Percentiles rank a stretch among this genome's conserved stretches.
These are phyloP conservation scores for Quercus ilex DNA, from an alignment of 306 rosid genomes.

Conservation along the genomic window DNA sequence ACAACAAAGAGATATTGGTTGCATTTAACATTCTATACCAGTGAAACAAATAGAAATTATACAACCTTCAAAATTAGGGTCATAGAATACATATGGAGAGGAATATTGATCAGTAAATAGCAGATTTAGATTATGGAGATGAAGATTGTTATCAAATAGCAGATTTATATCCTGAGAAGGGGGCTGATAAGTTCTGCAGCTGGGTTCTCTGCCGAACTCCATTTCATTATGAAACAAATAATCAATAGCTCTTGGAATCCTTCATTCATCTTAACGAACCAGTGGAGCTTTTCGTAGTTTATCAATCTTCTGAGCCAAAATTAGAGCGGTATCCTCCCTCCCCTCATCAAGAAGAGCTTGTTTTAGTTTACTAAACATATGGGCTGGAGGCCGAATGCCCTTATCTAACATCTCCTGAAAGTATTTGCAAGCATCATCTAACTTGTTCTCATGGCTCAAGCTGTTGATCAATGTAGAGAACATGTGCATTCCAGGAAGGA, in stretches of 20 bases:
- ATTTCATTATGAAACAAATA: background rate
- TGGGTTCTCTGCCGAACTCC: background rate
- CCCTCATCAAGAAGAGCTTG: slow-evolving; percentile 54
- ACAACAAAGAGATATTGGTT: no score
- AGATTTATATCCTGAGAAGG: background rate
- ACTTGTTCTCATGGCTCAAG: slow-evolving; percentile 56
- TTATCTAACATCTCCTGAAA: slow-evolving; percentile 73
- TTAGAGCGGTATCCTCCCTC: slow-evolving; percentile 35
- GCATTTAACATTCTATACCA: background rate
- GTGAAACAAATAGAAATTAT: background rate
- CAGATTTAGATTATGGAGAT: background rate
- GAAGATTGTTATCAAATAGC: background rate
- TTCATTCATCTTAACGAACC: slow-evolving; percentile 19
- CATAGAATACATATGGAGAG: background rate
- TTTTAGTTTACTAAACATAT: slow-evolving; percentile 58
- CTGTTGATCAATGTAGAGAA: slow-evolving; percentile 60
- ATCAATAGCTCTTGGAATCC: background rate
- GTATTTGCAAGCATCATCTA: slow-evolving; percentile 72
- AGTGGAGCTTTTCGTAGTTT: slow-evolving; percentile 58
- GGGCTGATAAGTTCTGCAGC: background rate
- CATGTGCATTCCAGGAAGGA: slow-evolving; percentile 80
- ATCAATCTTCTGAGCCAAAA: slow-evolving; percentile 46
- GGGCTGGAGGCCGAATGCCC: slow-evolving; percentile 74
- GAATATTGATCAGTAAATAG: background rate
- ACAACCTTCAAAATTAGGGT: background rate